A percentile compares a stretch with the other conserved stretches of the same genome.
These are phyloP conservation scores for Malus hybrid DNA, from an alignment of 331 rosid species.

Conservation along the genomic window DNA sequence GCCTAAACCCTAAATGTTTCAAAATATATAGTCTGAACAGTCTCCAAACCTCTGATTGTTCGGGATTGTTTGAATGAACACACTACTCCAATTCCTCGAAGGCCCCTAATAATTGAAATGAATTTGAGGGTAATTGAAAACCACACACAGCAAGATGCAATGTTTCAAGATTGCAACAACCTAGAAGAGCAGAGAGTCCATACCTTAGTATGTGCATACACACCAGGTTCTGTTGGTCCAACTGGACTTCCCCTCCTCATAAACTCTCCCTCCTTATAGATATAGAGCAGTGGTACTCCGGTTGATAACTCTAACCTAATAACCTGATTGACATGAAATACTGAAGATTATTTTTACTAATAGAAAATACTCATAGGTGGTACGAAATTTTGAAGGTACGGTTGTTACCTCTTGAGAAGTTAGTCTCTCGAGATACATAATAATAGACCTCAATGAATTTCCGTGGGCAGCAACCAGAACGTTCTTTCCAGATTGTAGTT, in stretches of 20 bases:
- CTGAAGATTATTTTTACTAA: background rate
- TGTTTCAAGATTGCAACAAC: background rate
- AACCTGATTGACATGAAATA: conserved; percentile 12
- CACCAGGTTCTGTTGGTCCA: conserved; percentile 18
- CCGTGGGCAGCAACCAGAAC: conserved; percentile 28
- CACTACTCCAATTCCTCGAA: background rate
- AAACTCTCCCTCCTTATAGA: conserved; percentile 8
- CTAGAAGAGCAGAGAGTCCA: background rate
- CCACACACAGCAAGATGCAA: background rate
- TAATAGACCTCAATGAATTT: conserved; percentile 25
- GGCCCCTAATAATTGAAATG: background rate
- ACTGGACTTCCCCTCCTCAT: conserved; percentile 28
- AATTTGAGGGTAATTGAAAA: background rate
- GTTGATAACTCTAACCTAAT: conserved; percentile 20
- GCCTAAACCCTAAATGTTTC: background rate
- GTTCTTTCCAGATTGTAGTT: conserved; percentile 19
- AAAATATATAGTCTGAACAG: background rate
- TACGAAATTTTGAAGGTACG: background rate
- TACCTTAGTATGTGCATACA: conserved; percentile 24
- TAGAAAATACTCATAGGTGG: background rate
- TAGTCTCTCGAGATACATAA: conserved; percentile 26
- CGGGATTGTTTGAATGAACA: background rate
- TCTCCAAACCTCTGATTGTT: background rate
- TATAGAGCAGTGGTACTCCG: conserved; percentile 23
- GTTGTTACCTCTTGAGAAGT: conserved; percentile 21